Evolutionary conservation across 495 filamentous ascomycete genomes (phyloP).

Genomic region (Thozetella sp.): DNA sequence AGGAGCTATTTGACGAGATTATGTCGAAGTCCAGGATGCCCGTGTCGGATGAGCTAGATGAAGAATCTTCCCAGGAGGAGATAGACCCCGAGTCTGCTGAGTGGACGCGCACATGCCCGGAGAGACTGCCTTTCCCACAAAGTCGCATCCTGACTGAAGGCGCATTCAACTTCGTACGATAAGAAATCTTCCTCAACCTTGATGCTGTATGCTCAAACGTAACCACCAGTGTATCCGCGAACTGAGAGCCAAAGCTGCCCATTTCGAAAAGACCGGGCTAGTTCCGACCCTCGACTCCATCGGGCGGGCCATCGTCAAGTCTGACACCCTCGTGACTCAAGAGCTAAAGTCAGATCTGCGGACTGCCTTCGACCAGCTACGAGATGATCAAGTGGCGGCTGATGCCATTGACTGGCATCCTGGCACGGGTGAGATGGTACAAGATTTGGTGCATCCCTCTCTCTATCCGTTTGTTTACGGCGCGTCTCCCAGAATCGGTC

Average conservation of each 20-base stretch:
- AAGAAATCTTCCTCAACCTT: no score
- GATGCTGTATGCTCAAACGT: constrained; percentile 22
- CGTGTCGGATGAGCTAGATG: no score
- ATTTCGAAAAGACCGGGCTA: constrained; percentile 33
- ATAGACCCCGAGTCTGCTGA: no score
- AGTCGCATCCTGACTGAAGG: constrained; percentile 20
- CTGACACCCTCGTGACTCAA: constrained; percentile 19
- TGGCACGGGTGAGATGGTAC: constrained; percentile 52
- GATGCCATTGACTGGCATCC: constrained; percentile 60
- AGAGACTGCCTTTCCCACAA: no score
- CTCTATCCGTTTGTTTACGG: constrained; percentile 62
- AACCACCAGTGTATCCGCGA: constrained; percentile 43
- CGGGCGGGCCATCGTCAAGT: constrained; percentile 21
- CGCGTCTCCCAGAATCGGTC: not conserved
- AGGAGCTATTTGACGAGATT: constrained; percentile 25
- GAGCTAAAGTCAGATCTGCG: constrained; percentile 15
- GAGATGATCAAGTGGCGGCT: constrained; percentile 41
- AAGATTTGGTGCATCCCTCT: constrained; percentile 64
- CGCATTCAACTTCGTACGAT: constrained; percentile 53
- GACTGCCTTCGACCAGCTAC: constrained; percentile 29
- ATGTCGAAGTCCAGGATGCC: no score
- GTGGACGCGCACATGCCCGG: no score
- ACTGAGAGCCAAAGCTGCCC: constrained; percentile 42
- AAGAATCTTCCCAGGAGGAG: constrained; percentile 6
- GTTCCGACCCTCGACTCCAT: constrained; percentile 29